Conservation (phyloP, 164 flowering plant species). For the Pachysandra terminalis region DNA sequence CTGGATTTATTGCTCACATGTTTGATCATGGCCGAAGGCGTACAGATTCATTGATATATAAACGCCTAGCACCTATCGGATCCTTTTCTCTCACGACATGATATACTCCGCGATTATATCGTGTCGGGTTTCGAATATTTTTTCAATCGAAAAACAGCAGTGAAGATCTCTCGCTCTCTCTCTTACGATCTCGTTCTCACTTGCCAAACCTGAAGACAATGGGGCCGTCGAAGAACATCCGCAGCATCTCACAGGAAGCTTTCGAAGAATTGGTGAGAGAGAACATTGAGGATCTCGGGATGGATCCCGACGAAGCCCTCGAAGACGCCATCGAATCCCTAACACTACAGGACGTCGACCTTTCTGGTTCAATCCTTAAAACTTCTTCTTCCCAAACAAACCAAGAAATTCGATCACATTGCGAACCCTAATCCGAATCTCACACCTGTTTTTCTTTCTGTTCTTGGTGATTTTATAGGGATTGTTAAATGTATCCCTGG, state of each 20-base stretch:
- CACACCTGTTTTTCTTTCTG: neutral
- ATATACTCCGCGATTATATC: too few relatives aligned
- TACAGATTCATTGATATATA: too few relatives aligned
- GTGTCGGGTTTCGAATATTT: too few relatives aligned
- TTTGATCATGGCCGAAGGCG: too few relatives aligned
- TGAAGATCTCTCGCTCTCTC: neutral
- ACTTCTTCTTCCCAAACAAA: neutral
- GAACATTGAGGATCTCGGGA: constrained; percentile 89
- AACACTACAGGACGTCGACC: constrained; percentile 92
- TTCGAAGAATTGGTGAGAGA: constrained; percentile 85
- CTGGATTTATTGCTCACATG: too few relatives aligned
- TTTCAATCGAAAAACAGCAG: neutral
- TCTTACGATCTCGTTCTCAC: too few relatives aligned
- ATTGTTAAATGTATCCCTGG: constrained; percentile 74
- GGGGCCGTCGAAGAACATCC: constrained; percentile 24
- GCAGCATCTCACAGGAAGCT: constrained; percentile 76
- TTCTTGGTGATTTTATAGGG: constrained; percentile 32
- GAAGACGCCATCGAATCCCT: constrained; percentile 88
- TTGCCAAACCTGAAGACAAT: too few relatives aligned
- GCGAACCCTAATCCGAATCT: neutral
- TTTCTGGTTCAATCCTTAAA: constrained; percentile 48
- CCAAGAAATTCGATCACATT: neutral
- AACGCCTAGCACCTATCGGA: too few relatives aligned
- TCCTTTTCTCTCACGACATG: too few relatives aligned
- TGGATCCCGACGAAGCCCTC: constrained; percentile 92